Evolutionary conservation across 2,329 filamentous ascomycete species (phyloP).

Genomic region (Harringtonia lauricola): DNA sequence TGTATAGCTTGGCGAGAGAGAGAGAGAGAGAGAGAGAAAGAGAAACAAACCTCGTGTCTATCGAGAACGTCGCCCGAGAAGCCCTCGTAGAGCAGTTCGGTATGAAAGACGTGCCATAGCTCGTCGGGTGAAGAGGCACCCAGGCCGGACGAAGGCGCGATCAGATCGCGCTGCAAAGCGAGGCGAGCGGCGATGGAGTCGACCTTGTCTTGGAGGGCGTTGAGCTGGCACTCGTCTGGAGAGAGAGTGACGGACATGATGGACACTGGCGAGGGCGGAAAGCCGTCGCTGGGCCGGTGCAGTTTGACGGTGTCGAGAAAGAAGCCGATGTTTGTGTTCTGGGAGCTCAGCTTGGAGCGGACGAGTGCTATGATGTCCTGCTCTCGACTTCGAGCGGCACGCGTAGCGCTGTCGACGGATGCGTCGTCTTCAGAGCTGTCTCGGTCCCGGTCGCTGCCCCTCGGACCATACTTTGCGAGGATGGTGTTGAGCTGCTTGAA

Average conservation of each 20-base stretch:
- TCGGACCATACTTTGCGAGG: slow-evolving; percentile 33
- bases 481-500: slow-evolving; percentile 43
- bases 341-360: slow-evolving; percentile 34
- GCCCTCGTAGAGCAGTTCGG: slow-evolving; percentile 46
- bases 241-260: slow-evolving; percentile 12
- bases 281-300: slow-evolving; percentile 29
- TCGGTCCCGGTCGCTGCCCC: slow-evolving; percentile 3
- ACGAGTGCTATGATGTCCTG: slow-evolving; percentile 30
- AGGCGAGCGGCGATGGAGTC: slow-evolving; percentile 44
- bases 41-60: slow-evolving; percentile 41
- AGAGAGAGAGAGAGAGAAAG: background rate
- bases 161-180: slow-evolving; percentile 25
- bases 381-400: slow-evolving; percentile 19
- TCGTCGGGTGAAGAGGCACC: slow-evolving; percentile 27
- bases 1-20: background rate
- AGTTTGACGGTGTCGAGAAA: slow-evolving; percentile 49
- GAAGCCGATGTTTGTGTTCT: slow-evolving; percentile 40
- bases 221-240: slow-evolving; percentile 30
- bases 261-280: slow-evolving; percentile 8
- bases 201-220: slow-evolving; percentile 48
- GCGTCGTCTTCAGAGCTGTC: too few relatives aligned
- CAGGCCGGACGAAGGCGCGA: slow-evolving; percentile 1
- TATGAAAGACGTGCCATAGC: slow-evolving; percentile 46
- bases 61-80: slow-evolving; percentile 43
- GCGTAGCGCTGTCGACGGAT: slow-evolving; percentile 18